These are phyloP conservation scores for Trichophyton benhamiae DNA, from an alignment of 2,329 filamentous ascomycete genomes.

Conservation along the genomic window DNA sequence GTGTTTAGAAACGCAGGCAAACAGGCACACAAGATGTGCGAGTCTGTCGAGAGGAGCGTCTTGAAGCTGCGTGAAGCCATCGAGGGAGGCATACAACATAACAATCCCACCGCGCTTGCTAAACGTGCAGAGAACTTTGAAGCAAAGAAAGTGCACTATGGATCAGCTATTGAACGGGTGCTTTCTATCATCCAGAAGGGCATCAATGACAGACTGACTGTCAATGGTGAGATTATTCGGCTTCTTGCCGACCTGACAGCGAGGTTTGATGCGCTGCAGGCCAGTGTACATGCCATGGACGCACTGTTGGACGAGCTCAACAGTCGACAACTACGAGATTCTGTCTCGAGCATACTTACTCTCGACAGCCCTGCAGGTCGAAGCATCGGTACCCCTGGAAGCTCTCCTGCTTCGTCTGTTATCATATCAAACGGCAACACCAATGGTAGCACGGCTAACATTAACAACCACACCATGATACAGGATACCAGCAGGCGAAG, in stretches of 20 bases:
- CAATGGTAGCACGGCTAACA: constrained; percentile 27
- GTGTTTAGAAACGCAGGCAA: constrained; percentile 87
- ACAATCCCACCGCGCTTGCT: constrained; percentile 54
- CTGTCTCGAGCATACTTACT: constrained; percentile 81
- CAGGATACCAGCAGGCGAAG: constrained; percentile 36
- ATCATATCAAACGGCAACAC: constrained; percentile 39
- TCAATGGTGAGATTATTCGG: constrained; percentile 87
- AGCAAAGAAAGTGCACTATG: constrained; percentile 87
- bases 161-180: constrained; percentile 82
- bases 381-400: constrained; percentile 61
- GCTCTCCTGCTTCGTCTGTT: constrained; percentile 57
- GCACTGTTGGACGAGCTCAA: constrained; percentile 58
- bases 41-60: constrained; percentile 81
- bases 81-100: constrained; percentile 60
- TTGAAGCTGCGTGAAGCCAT: constrained; percentile 68
- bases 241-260: constrained; percentile 73
- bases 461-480: constrained; percentile 7
- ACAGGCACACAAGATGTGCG: constrained; percentile 92
- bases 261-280: constrained; percentile 66
- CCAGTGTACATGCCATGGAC: constrained; percentile 67
- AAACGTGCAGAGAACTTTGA: constrained; percentile 91
- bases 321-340: constrained; percentile 73
- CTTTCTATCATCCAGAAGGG: constrained; percentile 88
- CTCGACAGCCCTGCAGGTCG: constrained; percentile 61
- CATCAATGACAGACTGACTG: constrained; percentile 86